Percentiles rank a stretch among this genome's conserved stretches.
phyloP scores from a whole-genome alignment of 768 basidiomycete genomes.

The Xerocomellus dryophilus region DNA sequence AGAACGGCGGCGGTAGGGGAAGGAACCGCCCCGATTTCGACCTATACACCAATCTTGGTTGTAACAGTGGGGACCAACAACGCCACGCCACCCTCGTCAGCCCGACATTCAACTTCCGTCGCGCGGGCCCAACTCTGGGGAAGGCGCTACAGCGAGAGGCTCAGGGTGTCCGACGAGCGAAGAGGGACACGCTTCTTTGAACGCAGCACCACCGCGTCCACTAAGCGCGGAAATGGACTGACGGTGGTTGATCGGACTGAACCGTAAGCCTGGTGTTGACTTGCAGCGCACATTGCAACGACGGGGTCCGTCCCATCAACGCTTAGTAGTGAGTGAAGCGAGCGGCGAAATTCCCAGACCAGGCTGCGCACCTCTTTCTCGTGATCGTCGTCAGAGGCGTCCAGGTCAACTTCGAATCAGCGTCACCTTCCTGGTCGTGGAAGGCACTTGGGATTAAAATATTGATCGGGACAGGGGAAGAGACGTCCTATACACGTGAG shows the following conservation, averaged over 20 bases:
- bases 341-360: slow-evolving; percentile 35
- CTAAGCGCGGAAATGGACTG: slow-evolving; percentile 53
- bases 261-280: slow-evolving; percentile 39
- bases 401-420: slow-evolving; percentile 23
- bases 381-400: slow-evolving; percentile 22
- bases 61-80: slow-evolving; percentile 32
- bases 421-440: slow-evolving; percentile 13
- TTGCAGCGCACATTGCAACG: slow-evolving; percentile 75
- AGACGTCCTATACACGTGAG: too few relatives aligned
- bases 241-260: slow-evolving; percentile 46
- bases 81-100: slow-evolving; percentile 42
- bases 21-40: slow-evolving; percentile 25
- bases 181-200: slow-evolving; percentile 65
- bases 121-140: slow-evolving; percentile 57
- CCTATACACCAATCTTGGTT: slow-evolving; percentile 43
- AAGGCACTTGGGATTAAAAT: slow-evolving; percentile 34
- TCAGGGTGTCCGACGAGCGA: slow-evolving; percentile 72
- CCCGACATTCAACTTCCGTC: slow-evolving; percentile 64
- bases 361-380: slow-evolving; percentile 28
- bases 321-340: slow-evolving; percentile 47
- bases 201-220: slow-evolving; percentile 60
- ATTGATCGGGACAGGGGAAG: slow-evolving; percentile 31
- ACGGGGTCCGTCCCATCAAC: slow-evolving; percentile 86
- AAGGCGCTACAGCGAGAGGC: slow-evolving; percentile 67
- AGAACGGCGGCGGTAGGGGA: slow-evolving; percentile 22